Evolutionary conservation across 2,329 filamentous ascomycete species (phyloP).

Genomic region (Colletotrichum chlorophyti): DNA sequence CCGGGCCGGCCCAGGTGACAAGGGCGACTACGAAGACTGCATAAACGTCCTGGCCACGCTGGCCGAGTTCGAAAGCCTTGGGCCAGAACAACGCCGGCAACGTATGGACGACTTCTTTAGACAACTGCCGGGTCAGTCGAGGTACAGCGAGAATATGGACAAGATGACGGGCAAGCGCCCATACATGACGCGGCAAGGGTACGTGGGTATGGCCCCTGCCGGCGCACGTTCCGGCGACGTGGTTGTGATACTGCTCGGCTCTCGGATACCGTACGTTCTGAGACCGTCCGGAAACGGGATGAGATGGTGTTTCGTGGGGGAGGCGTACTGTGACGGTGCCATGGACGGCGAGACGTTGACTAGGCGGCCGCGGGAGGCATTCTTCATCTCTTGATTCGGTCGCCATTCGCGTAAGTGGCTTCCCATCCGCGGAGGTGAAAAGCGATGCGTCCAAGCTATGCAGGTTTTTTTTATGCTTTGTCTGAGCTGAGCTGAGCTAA

Average conservation of each 20-base stretch:
- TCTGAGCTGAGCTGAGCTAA: too few relatives aligned
- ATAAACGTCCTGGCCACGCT: background rate
- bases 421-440: background rate
- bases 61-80: background rate
- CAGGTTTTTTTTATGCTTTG: too few relatives aligned
- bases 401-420: background rate
- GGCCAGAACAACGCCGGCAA: background rate
- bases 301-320: conserved; percentile 17
- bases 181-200: conserved; percentile 23
- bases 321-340: conserved; percentile 21
- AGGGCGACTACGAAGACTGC: conserved; percentile 10
- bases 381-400: background rate
- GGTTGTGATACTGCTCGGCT: conserved; percentile 22
- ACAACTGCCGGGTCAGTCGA: background rate
- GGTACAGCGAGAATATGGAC: conserved; percentile 13
- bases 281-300: conserved; percentile 25
- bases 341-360: conserved; percentile 27
- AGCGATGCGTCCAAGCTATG: too few relatives aligned
- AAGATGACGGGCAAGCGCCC: conserved; percentile 12
- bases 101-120: background rate
- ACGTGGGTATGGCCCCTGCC: conserved; percentile 20
- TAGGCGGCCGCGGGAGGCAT: background rate
- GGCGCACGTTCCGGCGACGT: conserved; percentile 14
- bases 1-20: background rate
- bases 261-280: conserved; percentile 26